Evolutionary conservation across 768 basidiomycete species (phyloP).

Genomic region (Gymnopilus junonius): DNA sequence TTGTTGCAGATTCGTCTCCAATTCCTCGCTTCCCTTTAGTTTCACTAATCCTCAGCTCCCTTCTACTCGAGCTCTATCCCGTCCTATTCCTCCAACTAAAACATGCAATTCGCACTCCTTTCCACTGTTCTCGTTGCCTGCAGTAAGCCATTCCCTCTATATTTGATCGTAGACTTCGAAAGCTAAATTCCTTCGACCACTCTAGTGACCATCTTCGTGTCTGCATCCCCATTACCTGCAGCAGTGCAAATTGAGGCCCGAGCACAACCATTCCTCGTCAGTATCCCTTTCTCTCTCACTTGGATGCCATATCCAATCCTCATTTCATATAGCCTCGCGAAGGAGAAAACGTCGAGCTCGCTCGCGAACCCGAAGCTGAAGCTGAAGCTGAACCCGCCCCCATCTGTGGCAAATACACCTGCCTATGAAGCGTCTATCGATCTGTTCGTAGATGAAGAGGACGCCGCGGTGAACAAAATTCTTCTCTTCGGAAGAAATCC

Average conservation of each 20-base stretch:
- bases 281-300: background rate
- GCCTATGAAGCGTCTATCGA: slow-evolving; percentile 1
- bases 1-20: background rate
- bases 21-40: background rate
- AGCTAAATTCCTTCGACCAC: background rate
- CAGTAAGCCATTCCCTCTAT: slow-evolving; percentile 11
- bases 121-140: slow-evolving; percentile 18
- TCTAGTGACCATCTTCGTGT: slow-evolving; percentile 19
- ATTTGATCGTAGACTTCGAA: background rate
- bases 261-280: slow-evolving; percentile 7
- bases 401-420: slow-evolving; percentile 14
- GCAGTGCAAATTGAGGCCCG: slow-evolving; percentile 12
- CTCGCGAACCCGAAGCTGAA: slow-evolving; percentile 17
- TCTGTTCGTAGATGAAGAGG: too few species aligned
- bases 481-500: too few species aligned
- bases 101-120: slow-evolving; percentile 23
- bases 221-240: slow-evolving; percentile 19
- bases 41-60: background rate
- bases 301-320: background rate
- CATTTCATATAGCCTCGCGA: slow-evolving; percentile 11
- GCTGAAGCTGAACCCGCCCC: slow-evolving; percentile 16
- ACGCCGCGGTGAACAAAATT: too few species aligned
- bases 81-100: slow-evolving; percentile 1
- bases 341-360: slow-evolving; percentile 8
- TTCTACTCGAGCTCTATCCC: background rate